A percentile compares a stretch with the other conserved stretches of the same genome.
Evolutionary conservation across 805 yeast genomes (phyloP).

Genomic region (Nakazawaea anatomiae): DNA sequence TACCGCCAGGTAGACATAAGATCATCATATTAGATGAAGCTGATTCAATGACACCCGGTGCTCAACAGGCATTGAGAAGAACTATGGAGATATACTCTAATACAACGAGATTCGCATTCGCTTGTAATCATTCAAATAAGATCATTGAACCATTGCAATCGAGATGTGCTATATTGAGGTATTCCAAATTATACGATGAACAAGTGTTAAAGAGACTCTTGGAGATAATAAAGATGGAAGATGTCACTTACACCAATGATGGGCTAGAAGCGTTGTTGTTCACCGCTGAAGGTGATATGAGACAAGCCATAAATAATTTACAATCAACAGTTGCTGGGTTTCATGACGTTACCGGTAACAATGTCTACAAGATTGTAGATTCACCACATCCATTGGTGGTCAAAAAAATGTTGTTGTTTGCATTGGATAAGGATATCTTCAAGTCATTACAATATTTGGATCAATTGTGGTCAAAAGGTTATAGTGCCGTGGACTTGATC

Average conservation of each 20-base stretch:
- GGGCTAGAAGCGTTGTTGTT: conserved; percentile 90
- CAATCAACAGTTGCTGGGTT: conserved; percentile 95
- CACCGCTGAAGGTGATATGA: conserved; percentile 98
- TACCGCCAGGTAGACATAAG: conserved; percentile 89
- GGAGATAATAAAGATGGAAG: conserved; percentile 63
- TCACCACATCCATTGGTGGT: conserved; percentile 92
- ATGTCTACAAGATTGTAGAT: conserved; percentile 93
- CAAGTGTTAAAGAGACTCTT: conserved; percentile 75
- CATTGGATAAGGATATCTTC: conserved; percentile 46
- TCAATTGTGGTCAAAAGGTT: conserved; percentile 82
- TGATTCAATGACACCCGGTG: conserved; percentile 95
- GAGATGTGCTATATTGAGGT: conserved; percentile 91
- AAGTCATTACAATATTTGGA: conserved; percentile 59
- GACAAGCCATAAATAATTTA: conserved; percentile 92
- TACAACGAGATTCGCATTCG: conserved; percentile 97
- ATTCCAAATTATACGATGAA: conserved; percentile 72
- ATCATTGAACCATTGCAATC: conserved; percentile 96
- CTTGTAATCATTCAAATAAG: conserved; percentile 91
- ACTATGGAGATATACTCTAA: conserved; percentile 95
- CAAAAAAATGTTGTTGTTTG: conserved; percentile 56
- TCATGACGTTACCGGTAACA: conserved; percentile 82
- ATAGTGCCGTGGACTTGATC: conserved; percentile 88
- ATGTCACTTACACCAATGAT: conserved; percentile 76
- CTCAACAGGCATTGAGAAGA: conserved; percentile 90
- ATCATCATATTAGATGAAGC: conserved; percentile 93